Evolutionary conservation across 225 moss, liverwort and hornwort species (phyloP), one percentile per base, ranked within the genome.

Genomic region (Marchantia paleacea): DNA sequence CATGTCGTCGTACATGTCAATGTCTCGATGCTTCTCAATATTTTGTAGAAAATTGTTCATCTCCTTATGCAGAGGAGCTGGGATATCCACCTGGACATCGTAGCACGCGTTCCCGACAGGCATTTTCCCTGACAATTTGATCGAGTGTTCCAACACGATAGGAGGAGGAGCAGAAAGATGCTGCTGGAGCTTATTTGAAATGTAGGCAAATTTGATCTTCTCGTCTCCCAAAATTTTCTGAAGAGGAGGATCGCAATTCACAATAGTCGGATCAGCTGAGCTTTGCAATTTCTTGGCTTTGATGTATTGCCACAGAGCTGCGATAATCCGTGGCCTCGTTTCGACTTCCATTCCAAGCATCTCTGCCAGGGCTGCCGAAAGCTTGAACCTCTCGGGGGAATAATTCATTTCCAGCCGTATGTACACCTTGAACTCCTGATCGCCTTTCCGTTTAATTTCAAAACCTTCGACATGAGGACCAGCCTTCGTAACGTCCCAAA

Each of bases 341-440:
- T 99, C 99, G 75, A 99, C 99, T 81, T 99, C 99, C 22, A 99
- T 90, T n/a, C 99, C 99, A 22, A 99, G 88, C 83, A 99, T 85
- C 83, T 94, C 92, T 55, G 95, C 89, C 73, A 99, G 85, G 49
- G 95, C 76, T 65, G 90, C 79, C 53, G 99, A 99, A 50, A 99
- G 83, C 85, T 99, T 95, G 75, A 89, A 95, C 86, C 95, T 87
- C 52, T 99, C 99, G 28, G 95, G 99, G 19, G 79, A 89, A 25
- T 92, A 91, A 70, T 91, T 94, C 94, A 99, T 95, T 85, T 99
- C 99, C 67, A 99, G 89, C 69, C 91, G 84, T 52, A 99, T 91
- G 60, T 86, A 93, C 28, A 90, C 91, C 82, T 92, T 92, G 73
- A 93, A 99, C 88, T 99, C 99, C 49, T 92, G 80, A 79, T 99